Conservation (phyloP, 768 basidiomycete genomes). For the Suillus subluteus region DNA sequence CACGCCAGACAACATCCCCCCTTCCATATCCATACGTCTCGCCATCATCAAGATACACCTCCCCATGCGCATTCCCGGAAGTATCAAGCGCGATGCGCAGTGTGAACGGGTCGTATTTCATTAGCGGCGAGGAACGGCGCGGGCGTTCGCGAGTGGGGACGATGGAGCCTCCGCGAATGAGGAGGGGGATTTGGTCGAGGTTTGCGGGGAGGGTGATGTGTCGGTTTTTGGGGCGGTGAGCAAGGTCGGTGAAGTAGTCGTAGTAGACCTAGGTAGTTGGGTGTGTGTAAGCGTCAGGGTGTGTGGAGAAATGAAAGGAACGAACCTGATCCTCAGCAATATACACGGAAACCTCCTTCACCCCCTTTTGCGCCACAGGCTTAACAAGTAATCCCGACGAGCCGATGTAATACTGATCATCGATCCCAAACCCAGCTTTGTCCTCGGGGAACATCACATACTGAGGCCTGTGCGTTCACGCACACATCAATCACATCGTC, state of each 20-base stretch:
- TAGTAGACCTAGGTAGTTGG: slow-evolving; percentile 77
- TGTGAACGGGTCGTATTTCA: not conserved
- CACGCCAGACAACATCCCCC: slow-evolving; percentile 86
- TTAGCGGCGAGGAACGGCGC: slow-evolving; percentile 69
- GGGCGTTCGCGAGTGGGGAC: slow-evolving; percentile 86
- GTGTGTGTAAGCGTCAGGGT: not conserved
- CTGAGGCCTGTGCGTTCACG: slow-evolving; percentile 71
- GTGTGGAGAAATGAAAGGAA: not conserved
- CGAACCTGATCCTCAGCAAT: slow-evolving; percentile 82
- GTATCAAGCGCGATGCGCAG: slow-evolving; percentile 64
- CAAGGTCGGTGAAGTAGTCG: slow-evolving; percentile 38
- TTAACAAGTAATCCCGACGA: slow-evolving; percentile 88
- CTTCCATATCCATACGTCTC: slow-evolving; percentile 67
- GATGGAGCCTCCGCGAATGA: slow-evolving; percentile 87
- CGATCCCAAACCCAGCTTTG: slow-evolving; percentile 79
- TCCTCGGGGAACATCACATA: slow-evolving; percentile 94
- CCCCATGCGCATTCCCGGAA: slow-evolving; percentile 64
- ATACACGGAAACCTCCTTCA: slow-evolving; percentile 73
- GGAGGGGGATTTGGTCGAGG: slow-evolving; percentile 78
- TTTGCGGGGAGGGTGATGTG: slow-evolving; percentile 78
- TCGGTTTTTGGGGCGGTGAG: slow-evolving; percentile 40
- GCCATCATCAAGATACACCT: slow-evolving; percentile 95
- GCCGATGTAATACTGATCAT: slow-evolving; percentile 95
- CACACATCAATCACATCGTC: not conserved
- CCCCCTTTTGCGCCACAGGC: slow-evolving; percentile 80